Percentiles rank a stretch among this genome's conserved stretches.
phyloP scores from a whole-genome alignment of 2,329 filamentous ascomycete genomes.

The Sporothrix variecibatus region DNA sequence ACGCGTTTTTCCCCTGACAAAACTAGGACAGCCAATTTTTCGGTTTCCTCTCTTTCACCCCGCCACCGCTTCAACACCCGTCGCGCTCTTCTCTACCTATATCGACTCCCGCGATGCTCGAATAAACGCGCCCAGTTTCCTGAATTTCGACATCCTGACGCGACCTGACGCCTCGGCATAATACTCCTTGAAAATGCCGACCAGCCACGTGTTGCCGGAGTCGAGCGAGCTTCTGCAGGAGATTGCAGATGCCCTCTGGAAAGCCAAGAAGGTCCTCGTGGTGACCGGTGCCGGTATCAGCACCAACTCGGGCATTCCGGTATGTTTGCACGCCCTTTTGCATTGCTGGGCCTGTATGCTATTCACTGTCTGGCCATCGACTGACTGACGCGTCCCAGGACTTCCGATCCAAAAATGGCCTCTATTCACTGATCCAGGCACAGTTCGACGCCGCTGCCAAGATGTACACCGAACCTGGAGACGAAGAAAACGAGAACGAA shows the following conservation, averaged over 20 bases:
- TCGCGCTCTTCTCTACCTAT: neutral
- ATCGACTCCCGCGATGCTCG: slow-evolving; percentile 1
- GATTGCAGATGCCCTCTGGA: slow-evolving; percentile 64
- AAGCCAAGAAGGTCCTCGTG: slow-evolving; percentile 69
- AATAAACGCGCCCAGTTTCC: neutral
- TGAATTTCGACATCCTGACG: neutral
- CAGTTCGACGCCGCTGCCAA: slow-evolving; percentile 60
- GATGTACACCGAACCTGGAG: slow-evolving; percentile 29
- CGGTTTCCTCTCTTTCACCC: neutral
- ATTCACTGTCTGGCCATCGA: neutral
- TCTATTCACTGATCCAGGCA: slow-evolving; percentile 71
- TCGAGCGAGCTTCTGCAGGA: slow-evolving; percentile 60
- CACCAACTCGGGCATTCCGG: slow-evolving; percentile 74
- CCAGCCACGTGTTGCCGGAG: slow-evolving; percentile 54
- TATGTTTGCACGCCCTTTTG: slow-evolving; percentile 41
- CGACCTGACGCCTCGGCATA: neutral
- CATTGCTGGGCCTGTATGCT: neutral
- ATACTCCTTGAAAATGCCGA: slow-evolving; percentile 53
- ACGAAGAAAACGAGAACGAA: slow-evolving; percentile 4
- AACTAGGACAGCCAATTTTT: neutral
- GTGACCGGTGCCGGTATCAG: slow-evolving; percentile 74
- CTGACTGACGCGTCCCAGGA: slow-evolving; percentile 52
- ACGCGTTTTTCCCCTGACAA: neutral
- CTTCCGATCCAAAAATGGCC: slow-evolving; percentile 70
- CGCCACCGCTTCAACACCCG: neutral